Evolutionary conservation across 2,329 filamentous ascomycete species (phyloP), one percentile per base, ranked within the genome.

Genomic region (Phyllosticta paracitricarpa): DNA sequence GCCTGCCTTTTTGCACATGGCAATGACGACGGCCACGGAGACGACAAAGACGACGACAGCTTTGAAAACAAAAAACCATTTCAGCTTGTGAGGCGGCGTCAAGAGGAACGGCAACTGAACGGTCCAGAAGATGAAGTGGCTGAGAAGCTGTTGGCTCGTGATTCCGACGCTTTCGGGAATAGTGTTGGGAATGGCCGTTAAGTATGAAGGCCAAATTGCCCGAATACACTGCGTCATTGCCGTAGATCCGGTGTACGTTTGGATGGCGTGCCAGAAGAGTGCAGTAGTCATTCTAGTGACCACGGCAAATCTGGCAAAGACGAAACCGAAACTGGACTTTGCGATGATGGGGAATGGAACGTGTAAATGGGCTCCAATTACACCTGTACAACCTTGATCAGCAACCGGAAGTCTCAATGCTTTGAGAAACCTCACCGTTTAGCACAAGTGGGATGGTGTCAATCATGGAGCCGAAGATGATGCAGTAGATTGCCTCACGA

Each of bases 101-200:
- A 70, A 65, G 59, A 71, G 66, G n/a, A 70, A 40, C 7, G 68
- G 68, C 57, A 69, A 63, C 62, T 69, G 67, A 1, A 68, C 65
- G 57, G 64, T 14, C 65, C 67, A 69, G 57, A 64, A 69, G 2
- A 70, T 61, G 48, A 69, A 67, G 61, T 68, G 66, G 53, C 66
- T 67, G 35, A 73, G 54, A 64, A 75, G 65, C 51, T 68, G 67
- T 22, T 68, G 64, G 5, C 68, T 73, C 0, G 72, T 74, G 35
- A 75, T 71, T n/a, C 75, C 74, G n/a, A 74, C 72, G 53, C 65
- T 73, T 4, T 67, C 69, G 0, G 78, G 75, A 8, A 82, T 70
- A 30, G 76, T 76, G 64, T 81, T 79, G 17, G 73, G 72, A 62
- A 81, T 75, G 6, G 40, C 40, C 24, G 66, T 65, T 35, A 70